Percentiles rank a stretch among this genome's conserved stretches.
phyloP scores from a whole-genome alignment of 139 green algal species.

The Raphidocelis subcapitata region DNA sequence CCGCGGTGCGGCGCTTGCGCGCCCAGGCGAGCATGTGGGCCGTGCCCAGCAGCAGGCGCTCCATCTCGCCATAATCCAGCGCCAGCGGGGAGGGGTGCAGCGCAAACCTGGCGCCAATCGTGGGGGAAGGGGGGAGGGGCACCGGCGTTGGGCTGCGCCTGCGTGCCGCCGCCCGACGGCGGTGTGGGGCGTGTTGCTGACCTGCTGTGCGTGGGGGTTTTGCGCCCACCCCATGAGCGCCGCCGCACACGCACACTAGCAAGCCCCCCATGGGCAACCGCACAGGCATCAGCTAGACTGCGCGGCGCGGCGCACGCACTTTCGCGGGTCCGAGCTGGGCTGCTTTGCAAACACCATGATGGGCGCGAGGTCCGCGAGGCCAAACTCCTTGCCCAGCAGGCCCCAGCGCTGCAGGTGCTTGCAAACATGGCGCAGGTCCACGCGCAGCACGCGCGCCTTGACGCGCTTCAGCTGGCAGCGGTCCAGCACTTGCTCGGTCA shows the following conservation, averaged over 20 bases:
- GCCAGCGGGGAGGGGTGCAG: slow-evolving; percentile 55
- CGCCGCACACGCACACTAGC: no score
- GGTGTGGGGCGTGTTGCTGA: no score
- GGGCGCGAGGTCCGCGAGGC: slow-evolving; percentile 55
- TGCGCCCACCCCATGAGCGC: no score
- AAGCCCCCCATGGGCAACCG: no score
- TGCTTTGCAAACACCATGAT: slow-evolving; percentile 75
- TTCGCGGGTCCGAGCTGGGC: slow-evolving; percentile 10
- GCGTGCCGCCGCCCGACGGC: no score
- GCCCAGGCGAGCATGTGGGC: slow-evolving; percentile 25
- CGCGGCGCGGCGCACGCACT: not conserved
- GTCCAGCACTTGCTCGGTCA: slow-evolving; percentile 75
- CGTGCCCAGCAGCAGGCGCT: slow-evolving; percentile 67
- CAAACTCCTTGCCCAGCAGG: slow-evolving; percentile 68
- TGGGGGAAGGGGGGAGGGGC: not conserved
- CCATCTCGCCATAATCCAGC: slow-evolving; percentile 72
- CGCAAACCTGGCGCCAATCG: slow-evolving; percentile 27
- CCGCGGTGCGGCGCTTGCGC: slow-evolving; percentile 19
- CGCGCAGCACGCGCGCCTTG: slow-evolving; percentile 37
- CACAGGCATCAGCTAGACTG: no score
- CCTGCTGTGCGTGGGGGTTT: no score
- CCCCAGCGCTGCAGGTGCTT: slow-evolving; percentile 70
- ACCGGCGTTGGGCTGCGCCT: no score
- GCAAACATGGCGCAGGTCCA: slow-evolving; percentile 63
- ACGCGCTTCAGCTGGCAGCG: slow-evolving; percentile 72